These are phyloP conservation scores for Penicillium verrucosum DNA, from an alignment of 2,329 filamentous ascomycete genomes.

Conservation along the genomic window DNA sequence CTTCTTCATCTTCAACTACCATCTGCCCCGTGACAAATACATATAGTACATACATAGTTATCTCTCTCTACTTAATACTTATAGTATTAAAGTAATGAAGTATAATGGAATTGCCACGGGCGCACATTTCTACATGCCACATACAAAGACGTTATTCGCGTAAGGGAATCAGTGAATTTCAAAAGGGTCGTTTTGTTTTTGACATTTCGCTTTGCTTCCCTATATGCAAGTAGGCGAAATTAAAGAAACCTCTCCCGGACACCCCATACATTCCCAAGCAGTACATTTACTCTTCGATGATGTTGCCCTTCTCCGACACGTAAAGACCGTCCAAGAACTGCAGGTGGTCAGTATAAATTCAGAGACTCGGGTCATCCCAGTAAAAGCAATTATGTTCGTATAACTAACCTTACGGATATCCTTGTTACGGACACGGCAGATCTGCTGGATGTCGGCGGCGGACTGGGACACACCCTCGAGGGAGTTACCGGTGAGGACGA, in stretches of 20 bases:
- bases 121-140: conserved; percentile 30
- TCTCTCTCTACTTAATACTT: background rate
- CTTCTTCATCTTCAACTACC: background rate
- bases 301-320: conserved; percentile 98
- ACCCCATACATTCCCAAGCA: conserved; percentile 34
- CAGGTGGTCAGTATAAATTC: conserved; percentile 7
- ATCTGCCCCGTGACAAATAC: background rate
- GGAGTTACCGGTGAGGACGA: conserved; percentile 87
- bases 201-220: conserved; percentile 41
- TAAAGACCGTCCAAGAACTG: conserved; percentile 99
- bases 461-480: conserved; percentile 97
- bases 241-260: conserved; percentile 39
- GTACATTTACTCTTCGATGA: conserved; percentile 60
- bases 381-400: background rate
- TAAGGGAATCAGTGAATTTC: conserved; percentile 25
- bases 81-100: background rate
- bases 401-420: conserved; percentile 94
- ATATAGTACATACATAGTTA: background rate
- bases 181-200: conserved; percentile 32
- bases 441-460: conserved; percentile 98
- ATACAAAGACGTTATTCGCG: conserved; percentile 27
- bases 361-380: background rate
- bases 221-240: conserved; percentile 42
- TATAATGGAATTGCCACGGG: conserved; percentile 7
- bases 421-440: conserved; percentile 99